Base-by-base conservation (phyloP, 805 yeast species). In the Kazachstania taianensis region DNA sequence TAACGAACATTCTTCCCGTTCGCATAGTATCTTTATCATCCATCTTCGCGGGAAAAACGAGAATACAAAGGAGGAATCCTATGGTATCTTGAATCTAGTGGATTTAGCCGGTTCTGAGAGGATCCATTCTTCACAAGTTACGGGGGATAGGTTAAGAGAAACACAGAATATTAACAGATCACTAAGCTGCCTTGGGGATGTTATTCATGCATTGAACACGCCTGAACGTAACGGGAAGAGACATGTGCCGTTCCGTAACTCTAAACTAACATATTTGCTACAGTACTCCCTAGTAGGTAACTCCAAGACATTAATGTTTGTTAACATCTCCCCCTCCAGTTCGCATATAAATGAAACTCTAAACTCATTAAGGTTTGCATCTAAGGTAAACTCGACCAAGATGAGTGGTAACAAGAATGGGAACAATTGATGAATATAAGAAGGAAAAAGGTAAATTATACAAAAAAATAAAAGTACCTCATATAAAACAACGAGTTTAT, bases 101-200 rank as follows among this genome's bases (percentile, higher is more conserved):
- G 98, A 89, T 59, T 65, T 89, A 37, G 98, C 98, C 0, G 98
- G 98, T 2, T 84, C 95, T 0, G 98, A 89, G 61, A 66, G 97
- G 39, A 64, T 87, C 12, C 57, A 77, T 7, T 68, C 72, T 13
- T 81, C 95, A 0, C 81, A 78, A 49, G 94, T 75, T 0, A 70
- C 72, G 1, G 96, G 96, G 0, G 82, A 78, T 9, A 61, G 96
- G 33, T 62, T 89, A 19, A 72, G 73, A 44, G 98, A 89, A 57
- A 87, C 97, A 0, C 89, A 81, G 49, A 73, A 86, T 7, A 89
- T 89, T 39, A 89, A 89, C 59, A 81, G 76, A 55, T 85, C 96
- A 6, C 66, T 89, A 32, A 82, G 96, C 44, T 72, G 87, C 37
- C 65, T 89, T 13, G 95, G 96, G 2, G 95, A 86, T 58, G 98